Evolutionary conservation across 331 rosid genomes (phyloP).

Genomic region (Quercus lobata): DNA sequence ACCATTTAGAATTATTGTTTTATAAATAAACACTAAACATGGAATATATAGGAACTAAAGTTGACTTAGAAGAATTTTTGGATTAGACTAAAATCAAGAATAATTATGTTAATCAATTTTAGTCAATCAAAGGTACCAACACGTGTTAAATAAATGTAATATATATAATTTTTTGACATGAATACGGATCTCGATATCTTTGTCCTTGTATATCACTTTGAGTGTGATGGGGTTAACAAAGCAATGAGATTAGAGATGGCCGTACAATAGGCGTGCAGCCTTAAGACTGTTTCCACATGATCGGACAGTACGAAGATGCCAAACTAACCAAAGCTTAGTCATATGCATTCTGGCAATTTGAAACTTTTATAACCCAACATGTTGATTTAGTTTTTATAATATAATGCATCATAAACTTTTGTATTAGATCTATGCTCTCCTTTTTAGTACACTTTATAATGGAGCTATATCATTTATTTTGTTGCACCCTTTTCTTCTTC

Average conservation of each 20-base stretch:
- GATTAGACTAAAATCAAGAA: too few species aligned
- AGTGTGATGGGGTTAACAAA: neutral
- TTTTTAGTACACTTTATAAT: neutral
- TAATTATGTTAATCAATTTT: too few species aligned
- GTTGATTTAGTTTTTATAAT: too few species aligned
- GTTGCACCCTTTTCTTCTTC: too few species aligned
- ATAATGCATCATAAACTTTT: too few species aligned
- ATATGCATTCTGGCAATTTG: neutral
- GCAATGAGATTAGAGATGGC: neutral
- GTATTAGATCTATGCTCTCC: neutral
- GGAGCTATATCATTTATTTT: neutral
- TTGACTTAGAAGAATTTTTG: too few species aligned
- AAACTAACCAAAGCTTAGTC: neutral
- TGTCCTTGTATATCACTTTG: neutral
- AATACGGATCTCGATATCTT: too few species aligned
- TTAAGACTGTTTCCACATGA: neutral
- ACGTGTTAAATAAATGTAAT: too few species aligned
- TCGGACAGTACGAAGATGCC: conserved; percentile 4
- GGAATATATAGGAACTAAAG: too few species aligned
- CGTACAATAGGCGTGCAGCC: neutral
- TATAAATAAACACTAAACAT: too few species aligned
- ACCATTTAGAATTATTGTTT: too few species aligned
- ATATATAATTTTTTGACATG: neutral
- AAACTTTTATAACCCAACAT: neutral
- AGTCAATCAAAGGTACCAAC: too few species aligned